Conservation (phyloP, 2,329 filamentous ascomycete genomes). For the Cyanodermella asteris region DNA sequence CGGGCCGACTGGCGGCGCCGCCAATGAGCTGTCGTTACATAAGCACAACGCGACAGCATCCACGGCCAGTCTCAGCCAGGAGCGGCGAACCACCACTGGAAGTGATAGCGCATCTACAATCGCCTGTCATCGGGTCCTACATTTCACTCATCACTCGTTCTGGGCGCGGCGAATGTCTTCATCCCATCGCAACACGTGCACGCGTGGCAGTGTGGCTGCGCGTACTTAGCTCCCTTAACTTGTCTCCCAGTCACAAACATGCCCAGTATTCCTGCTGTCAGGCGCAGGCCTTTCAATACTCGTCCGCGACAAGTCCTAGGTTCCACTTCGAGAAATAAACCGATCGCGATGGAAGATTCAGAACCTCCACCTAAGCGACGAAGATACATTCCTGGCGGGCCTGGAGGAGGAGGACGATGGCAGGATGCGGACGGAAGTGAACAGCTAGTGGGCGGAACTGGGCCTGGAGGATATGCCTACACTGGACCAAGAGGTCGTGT, state of each 20-base stretch:
- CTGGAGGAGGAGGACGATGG: conserved; percentile 68
- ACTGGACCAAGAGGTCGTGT: conserved; percentile 31
- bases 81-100: too few relatives aligned
- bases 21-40: too few relatives aligned
- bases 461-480: conserved; percentile 27
- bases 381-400: conserved; percentile 67
- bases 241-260: conserved; percentile 5
- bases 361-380: conserved; percentile 49
- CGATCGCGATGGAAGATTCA: conserved; percentile 9
- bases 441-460: conserved; percentile 29
- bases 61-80: too few relatives aligned
- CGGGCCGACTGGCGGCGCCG: too few relatives aligned
- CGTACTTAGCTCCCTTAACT: conserved; percentile 5
- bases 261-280: conserved; percentile 6
- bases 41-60: too few relatives aligned
- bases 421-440: conserved; percentile 49
- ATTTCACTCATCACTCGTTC: too few relatives aligned
- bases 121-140: too few relatives aligned
- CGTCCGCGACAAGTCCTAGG: conserved; percentile 6
- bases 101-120: too few relatives aligned
- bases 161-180: too few relatives aligned
- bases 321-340: conserved; percentile 1
- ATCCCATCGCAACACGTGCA: too few relatives aligned
- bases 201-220: too few relatives aligned
- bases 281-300: conserved; percentile 6